These are phyloP conservation scores for Galium porrigens DNA, from an alignment of 305 asterid genomes.

Conservation along the genomic window DNA sequence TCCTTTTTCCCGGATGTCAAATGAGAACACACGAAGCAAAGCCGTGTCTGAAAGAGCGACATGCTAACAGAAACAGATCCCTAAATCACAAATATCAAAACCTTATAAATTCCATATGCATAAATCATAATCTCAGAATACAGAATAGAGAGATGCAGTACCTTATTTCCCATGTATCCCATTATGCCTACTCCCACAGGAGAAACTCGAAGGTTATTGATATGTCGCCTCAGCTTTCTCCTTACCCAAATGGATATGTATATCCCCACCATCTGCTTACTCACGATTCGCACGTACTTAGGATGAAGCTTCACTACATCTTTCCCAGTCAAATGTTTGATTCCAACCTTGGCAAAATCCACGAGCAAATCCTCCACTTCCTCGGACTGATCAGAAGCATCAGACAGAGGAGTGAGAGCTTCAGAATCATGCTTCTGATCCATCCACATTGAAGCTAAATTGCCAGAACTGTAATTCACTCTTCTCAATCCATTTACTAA, in stretches of 20 bases:
- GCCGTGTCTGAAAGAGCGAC: conserved; percentile 65
- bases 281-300: conserved; percentile 57
- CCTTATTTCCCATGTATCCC: conserved; percentile 99
- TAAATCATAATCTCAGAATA: background rate
- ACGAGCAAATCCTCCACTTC: conserved; percentile 45
- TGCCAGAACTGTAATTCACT: conserved; percentile 48
- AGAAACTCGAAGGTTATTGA: conserved; percentile 71
- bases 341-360: conserved; percentile 24
- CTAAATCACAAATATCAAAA: conserved; percentile 24
- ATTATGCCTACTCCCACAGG: conserved; percentile 86
- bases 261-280: conserved; percentile 97
- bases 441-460: conserved; percentile 35
- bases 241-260: conserved; percentile 79
- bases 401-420: conserved; percentile 32
- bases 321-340: conserved; percentile 11
- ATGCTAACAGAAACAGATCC: conserved; percentile 90
- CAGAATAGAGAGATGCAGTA: conserved; percentile 12
- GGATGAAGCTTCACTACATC: conserved; percentile 23
- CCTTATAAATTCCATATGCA: background rate
- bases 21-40: conserved; percentile 91
- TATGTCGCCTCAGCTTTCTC: conserved; percentile 54
- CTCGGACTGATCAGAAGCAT: conserved; percentile 29
- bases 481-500: conserved; percentile 33
- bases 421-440: conserved; percentile 34
- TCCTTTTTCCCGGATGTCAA: conserved; percentile 74